These are phyloP conservation scores for Thermochaetoides thermophila DNA, from an alignment of 495 filamentous ascomycete species.

Conservation along the genomic window DNA sequence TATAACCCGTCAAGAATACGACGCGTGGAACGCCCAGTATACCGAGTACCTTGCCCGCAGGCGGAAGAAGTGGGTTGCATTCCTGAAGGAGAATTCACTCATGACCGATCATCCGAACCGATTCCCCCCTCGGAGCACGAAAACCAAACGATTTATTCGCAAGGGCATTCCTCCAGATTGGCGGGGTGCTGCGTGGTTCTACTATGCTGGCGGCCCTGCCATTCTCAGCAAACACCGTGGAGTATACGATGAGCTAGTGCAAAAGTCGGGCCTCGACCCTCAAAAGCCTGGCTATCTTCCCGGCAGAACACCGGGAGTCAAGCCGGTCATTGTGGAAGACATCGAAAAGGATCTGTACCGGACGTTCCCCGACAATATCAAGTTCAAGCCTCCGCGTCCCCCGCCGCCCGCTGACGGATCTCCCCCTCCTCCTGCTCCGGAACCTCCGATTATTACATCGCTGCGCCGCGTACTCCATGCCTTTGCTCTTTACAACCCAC, in stretches of 20 bases:
- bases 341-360: constrained; percentile 92
- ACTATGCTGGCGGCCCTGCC: constrained; percentile 80
- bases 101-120: constrained; percentile 51
- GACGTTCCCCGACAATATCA: constrained; percentile 89
- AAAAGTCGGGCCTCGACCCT: constrained; percentile 21
- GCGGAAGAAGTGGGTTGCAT: constrained; percentile 62
- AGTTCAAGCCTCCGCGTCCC: constrained; percentile 54
- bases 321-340: constrained; percentile 63
- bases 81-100: constrained; percentile 64
- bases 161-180: constrained; percentile 94
- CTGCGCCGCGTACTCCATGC: constrained; percentile 77
- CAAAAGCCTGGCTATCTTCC: constrained; percentile 8
- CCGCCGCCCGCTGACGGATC: not conserved
- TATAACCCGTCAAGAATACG: constrained; percentile 60
- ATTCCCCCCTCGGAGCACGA: constrained; percentile 67
- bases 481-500: constrained; percentile 77
- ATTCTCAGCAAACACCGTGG: constrained; percentile 58
- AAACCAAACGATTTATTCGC: constrained; percentile 75
- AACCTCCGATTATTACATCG: constrained; percentile 64
- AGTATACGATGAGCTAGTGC: constrained; percentile 55
- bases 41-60: constrained; percentile 51
- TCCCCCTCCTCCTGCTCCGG: constrained; percentile 19
- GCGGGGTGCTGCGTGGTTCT: constrained; percentile 92
- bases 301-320: constrained; percentile 28
- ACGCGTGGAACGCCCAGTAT: constrained; percentile 66